Evolutionary conservation across 768 basidiomycete species (phyloP).

Genomic region (Lactifluus rugatus): DNA sequence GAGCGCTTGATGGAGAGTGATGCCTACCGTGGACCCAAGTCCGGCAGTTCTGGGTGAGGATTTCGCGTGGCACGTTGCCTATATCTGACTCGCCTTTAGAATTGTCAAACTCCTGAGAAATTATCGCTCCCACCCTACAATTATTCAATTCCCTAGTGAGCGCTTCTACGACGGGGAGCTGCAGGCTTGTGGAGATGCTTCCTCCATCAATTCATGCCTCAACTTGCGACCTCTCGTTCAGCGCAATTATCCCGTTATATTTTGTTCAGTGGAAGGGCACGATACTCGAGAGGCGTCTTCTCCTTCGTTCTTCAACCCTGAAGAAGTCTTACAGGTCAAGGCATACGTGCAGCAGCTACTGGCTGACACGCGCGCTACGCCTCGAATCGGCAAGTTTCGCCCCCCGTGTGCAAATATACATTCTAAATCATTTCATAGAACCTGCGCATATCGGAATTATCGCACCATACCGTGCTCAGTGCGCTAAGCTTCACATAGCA

Average conservation of each 20-base stretch:
- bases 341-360: slow-evolving; percentile 29
- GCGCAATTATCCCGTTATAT: slow-evolving; percentile 41
- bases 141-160: slow-evolving; percentile 53
- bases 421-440: slow-evolving; percentile 25
- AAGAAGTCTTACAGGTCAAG: slow-evolving; percentile 47
- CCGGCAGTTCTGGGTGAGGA: not conserved
- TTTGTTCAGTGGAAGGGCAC: slow-evolving; percentile 53
- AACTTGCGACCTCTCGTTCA: slow-evolving; percentile 27
- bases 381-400: slow-evolving; percentile 30
- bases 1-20: slow-evolving; percentile 35
- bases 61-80: not conserved
- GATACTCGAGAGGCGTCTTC: slow-evolving; percentile 59
- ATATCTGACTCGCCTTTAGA: slow-evolving; percentile 26
- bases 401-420: not conserved
- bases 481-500: slow-evolving; percentile 21
- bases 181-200: slow-evolving; percentile 34
- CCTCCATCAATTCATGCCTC: slow-evolving; percentile 24
- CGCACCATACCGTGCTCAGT: slow-evolving; percentile 53
- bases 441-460: slow-evolving; percentile 51
- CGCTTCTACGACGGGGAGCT: slow-evolving; percentile 50
- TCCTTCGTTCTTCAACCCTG: slow-evolving; percentile 63
- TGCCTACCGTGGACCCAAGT: not conserved
- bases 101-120: slow-evolving; percentile 56
- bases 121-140: slow-evolving; percentile 53
- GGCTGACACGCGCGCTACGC: slow-evolving; percentile 24